Evolutionary conservation across 768 basidiomycete species (phyloP).

Genomic region (Tylopilus sp.): DNA sequence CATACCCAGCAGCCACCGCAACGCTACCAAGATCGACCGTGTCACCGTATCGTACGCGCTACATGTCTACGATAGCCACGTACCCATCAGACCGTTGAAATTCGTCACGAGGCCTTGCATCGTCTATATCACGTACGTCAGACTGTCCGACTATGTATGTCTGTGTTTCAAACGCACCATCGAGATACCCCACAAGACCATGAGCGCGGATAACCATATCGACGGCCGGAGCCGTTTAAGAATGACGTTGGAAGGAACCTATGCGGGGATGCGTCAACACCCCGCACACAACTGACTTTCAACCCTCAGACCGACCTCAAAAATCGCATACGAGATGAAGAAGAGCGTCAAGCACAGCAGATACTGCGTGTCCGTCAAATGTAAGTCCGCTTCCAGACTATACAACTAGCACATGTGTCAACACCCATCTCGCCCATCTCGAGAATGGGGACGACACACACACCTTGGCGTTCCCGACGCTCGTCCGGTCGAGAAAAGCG

Average conservation of each 20-base stretch:
- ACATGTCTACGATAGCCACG: constrained; percentile 15
- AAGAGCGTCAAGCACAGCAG: constrained; percentile 58
- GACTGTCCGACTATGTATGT: background rate
- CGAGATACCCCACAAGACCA: constrained; percentile 73
- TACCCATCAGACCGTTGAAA: constrained; percentile 66
- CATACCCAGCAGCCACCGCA: constrained; percentile 69
- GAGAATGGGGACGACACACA: background rate
- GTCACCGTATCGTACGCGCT: background rate
- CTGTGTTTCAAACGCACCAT: constrained; percentile 46
- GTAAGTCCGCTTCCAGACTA: constrained; percentile 52
- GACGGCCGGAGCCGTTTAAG: constrained; percentile 73
- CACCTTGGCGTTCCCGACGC: constrained; percentile 43
- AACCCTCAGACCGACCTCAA: constrained; percentile 48
- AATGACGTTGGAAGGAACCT: constrained; percentile 71
- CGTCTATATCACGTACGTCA: constrained; percentile 41
- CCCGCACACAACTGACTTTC: no score
- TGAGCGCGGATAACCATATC: constrained; percentile 70
- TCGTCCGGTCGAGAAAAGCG: constrained; percentile 63
- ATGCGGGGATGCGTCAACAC: no score
- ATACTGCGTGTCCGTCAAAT: constrained; percentile 65
- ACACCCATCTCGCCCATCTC: no score
- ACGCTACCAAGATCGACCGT: constrained; percentile 36
- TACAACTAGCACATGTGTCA: constrained; percentile 51
- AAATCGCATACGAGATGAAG: constrained; percentile 64
- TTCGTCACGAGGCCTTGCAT: constrained; percentile 69